Evolutionary conservation across 495 filamentous ascomycete species (phyloP), one percentile per base, ranked within the genome.

Genomic region (Pseudomonodictys pantanalensis): DNA sequence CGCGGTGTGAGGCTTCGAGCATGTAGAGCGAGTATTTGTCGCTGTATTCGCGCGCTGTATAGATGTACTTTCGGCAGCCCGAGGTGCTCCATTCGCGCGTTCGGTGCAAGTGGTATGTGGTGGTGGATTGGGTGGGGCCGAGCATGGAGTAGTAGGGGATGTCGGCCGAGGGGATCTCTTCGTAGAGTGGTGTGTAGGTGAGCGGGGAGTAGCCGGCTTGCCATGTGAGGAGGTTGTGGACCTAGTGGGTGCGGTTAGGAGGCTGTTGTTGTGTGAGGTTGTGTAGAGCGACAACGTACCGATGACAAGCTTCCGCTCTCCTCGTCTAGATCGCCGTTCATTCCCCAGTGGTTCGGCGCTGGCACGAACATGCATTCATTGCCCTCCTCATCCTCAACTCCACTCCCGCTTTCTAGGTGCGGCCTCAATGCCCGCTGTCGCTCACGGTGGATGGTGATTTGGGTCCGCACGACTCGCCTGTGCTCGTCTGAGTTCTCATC

Each of bases 21-120:
- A 53, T 52, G 60, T 63, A 63, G 45, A 63, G 60, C 1, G 60
- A 57, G 60, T 63, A 63, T 38, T 52, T 51, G 46, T 63, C 60
- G 15, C 46, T 52, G 60, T 45, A 57, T 50, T 63, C 60, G 25
- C 60, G 60, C 39, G 60, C 60, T 6, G 12, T 52, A 53, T 63
- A 63, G 45, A 63, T 53, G 60, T 63, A 63, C 28, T 58, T 57
- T 38, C 60, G 60, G 60, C 28, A 46, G 23, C 54, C 60, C 23
- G 52, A 57, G 15, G 53, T 58, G 15, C 53, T 50, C 60, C 60
- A 63, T 49, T 63, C 60, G 47, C 60, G 60, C n/a, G 54, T 63
- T 1, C 60, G 60, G 47, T 63, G 60, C 1, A 63, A 53, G 53
- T 63, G 60, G 53, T 63, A 63, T 23, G 60, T 63, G 0, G 24